These are phyloP conservation scores for Nigrospora oryzae DNA, from an alignment of 2,329 filamentous ascomycete species.

Conservation along the genomic window DNA sequence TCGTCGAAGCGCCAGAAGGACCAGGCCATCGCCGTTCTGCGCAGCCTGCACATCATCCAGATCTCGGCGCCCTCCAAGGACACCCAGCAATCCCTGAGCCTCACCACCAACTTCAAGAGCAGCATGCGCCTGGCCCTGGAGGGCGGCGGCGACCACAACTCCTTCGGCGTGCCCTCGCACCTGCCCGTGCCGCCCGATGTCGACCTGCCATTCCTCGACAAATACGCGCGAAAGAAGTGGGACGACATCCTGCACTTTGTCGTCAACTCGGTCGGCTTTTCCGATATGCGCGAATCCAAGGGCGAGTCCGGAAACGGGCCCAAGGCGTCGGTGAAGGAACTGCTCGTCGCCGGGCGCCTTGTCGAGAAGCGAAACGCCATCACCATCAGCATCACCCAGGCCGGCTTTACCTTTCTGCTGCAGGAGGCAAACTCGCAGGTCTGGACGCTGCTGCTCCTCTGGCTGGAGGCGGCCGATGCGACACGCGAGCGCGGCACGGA, in stretches of 20 bases:
- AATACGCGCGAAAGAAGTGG: constrained; percentile 83
- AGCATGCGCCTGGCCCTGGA: constrained; percentile 83
- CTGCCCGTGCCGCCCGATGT: constrained; percentile 55
- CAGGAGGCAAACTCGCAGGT: constrained; percentile 96
- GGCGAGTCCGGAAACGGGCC: constrained; percentile 39
- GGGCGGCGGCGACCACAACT: constrained; percentile 75
- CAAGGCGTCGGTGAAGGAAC: constrained; percentile 72
- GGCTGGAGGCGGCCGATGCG: constrained; percentile 74
- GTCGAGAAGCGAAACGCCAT: constrained; percentile 48
- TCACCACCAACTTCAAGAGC: constrained; percentile 74
- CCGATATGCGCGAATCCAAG: constrained; percentile 31
- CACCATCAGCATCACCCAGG: constrained; percentile 72
- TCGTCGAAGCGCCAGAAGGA: constrained; percentile 63
- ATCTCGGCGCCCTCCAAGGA: constrained; percentile 54
- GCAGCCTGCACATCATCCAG: constrained; percentile 77
- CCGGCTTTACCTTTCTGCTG: constrained; percentile 88
- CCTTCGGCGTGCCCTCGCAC: constrained; percentile 79
- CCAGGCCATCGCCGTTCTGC: constrained; percentile 71
- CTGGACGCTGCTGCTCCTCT: constrained; percentile 89
- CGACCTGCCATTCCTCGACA: constrained; percentile 67
- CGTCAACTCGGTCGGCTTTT: constrained; percentile 63
- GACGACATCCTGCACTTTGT: constrained; percentile 95
- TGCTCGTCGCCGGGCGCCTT: constrained; percentile 72
- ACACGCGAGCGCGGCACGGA: constrained; percentile 24
- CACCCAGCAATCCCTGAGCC: constrained; percentile 60